Percentiles rank a stretch among this genome's conserved stretches.
phyloP scores from a whole-genome alignment of 176 grass and related monocot species.

The Metroxylon sagu region DNA sequence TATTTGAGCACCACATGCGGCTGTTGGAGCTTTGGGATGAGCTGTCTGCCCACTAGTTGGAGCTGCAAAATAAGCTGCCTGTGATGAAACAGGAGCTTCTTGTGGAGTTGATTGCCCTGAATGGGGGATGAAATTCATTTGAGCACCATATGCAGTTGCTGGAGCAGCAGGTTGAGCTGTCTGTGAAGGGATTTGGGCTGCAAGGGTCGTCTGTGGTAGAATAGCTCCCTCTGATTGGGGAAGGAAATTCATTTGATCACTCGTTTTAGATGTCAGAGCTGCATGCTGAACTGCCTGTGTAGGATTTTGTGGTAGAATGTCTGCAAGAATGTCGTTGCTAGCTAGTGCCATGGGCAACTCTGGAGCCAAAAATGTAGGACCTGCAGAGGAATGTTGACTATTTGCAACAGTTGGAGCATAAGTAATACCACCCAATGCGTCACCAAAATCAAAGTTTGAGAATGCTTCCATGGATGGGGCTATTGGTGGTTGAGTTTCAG shows the following conservation, averaged over 20 bases:
- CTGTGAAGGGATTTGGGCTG: constrained; percentile 28
- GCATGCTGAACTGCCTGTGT: constrained; percentile 10
- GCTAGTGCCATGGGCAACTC: constrained; percentile 7
- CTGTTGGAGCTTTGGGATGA: constrained; percentile 21
- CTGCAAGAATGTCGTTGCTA: neutral
- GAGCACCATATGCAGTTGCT: neutral
- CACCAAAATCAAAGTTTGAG: constrained; percentile 65
- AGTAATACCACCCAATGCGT: constrained; percentile 55
- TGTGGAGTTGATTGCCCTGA: constrained; percentile 12
- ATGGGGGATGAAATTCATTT: no score
- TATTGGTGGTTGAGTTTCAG: constrained; percentile 12
- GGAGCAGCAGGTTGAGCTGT: constrained; percentile 25
- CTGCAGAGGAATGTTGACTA: constrained; percentile 40
- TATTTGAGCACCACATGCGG: neutral
- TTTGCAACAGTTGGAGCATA: constrained; percentile 30
- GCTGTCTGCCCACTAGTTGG: constrained; percentile 22
- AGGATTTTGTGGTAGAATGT: constrained; percentile 15
- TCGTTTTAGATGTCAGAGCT: no score
- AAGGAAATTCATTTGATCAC: no score
- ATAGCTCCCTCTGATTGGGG: neutral
- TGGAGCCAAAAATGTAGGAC: constrained; percentile 21
- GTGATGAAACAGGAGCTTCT: constrained; percentile 25
- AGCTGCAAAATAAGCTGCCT: constrained; percentile 14
- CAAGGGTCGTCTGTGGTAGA: constrained; percentile 15
- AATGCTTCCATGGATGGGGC: constrained; percentile 22